These are phyloP conservation scores for Penicillium salamii DNA, from an alignment of 495 filamentous ascomycete species.

Conservation along the genomic window DNA sequence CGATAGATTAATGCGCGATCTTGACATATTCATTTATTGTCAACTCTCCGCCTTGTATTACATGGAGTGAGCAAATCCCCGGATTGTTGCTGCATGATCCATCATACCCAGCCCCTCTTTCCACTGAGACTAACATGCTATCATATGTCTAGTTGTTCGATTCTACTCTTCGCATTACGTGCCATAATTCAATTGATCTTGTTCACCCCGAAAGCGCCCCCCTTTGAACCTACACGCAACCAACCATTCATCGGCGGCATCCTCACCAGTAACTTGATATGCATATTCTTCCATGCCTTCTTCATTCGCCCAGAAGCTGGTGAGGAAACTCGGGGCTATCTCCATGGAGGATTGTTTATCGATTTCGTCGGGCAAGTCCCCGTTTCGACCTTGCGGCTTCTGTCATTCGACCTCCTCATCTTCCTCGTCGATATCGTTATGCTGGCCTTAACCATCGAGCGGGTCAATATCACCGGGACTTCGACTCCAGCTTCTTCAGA, in stretches of 20 bases:
- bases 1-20: conserved; percentile 63
- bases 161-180: conserved; percentile 68
- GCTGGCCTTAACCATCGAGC: conserved; percentile 69
- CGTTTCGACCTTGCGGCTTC: conserved; percentile 59
- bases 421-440: conserved; percentile 69
- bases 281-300: conserved; percentile 68
- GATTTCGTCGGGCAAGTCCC: conserved; percentile 88
- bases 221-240: conserved; percentile 59
- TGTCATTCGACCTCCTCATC: conserved; percentile 63
- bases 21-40: conserved; percentile 79
- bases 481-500: conserved; percentile 7
- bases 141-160: conserved; percentile 61
- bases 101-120: conserved; percentile 1
- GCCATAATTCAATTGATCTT: conserved; percentile 69
- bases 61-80: conserved; percentile 66
- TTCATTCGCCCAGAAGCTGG: conserved; percentile 61
- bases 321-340: conserved; percentile 74
- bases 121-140: conserved; percentile 5
- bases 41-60: conserved; percentile 83
- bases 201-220: conserved; percentile 73
- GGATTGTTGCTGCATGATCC: not conserved
- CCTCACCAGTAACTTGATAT: conserved; percentile 66
- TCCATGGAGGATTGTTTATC: conserved; percentile 81
- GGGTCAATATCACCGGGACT: conserved; percentile 48
- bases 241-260: conserved; percentile 69